These are phyloP conservation scores for Solanum verrucosum DNA, from an alignment of 257 asterid genomes.

Conservation along the genomic window DNA sequence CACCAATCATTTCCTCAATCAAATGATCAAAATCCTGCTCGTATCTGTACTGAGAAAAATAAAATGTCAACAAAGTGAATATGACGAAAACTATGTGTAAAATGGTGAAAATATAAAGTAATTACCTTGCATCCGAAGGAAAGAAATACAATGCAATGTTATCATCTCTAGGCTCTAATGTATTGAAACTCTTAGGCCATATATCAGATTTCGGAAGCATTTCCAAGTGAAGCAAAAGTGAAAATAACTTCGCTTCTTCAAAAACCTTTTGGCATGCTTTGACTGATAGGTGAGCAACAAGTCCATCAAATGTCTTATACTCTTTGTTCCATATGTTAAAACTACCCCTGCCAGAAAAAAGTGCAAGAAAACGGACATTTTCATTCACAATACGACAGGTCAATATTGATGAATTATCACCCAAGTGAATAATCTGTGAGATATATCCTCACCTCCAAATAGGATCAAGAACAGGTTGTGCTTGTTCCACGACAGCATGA, in stretches of 20 bases:
- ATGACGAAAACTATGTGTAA: neutral
- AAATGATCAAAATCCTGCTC: slow-evolving; percentile 35
- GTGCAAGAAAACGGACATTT: neutral
- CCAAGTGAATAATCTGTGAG: neutral
- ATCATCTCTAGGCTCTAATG: slow-evolving; percentile 30
- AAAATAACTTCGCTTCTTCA: slow-evolving; percentile 32
- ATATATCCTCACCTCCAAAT: slow-evolving; percentile 55
- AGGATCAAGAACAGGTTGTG: slow-evolving; percentile 28
- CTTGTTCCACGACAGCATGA: neutral
- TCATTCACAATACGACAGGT: neutral
- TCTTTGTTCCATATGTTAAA: slow-evolving; percentile 27
- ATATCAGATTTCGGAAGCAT: slow-evolving; percentile 46
- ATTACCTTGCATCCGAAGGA: slow-evolving; percentile 40
- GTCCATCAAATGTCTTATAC: slow-evolving; percentile 19
- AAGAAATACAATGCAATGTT: slow-evolving; percentile 74
- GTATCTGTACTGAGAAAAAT: slow-evolving; percentile 14
- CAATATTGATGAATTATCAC: neutral
- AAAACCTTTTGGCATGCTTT: slow-evolving; percentile 28
- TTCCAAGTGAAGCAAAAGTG: slow-evolving; percentile 41
- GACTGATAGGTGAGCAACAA: slow-evolving; percentile 49
- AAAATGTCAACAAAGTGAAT: neutral
- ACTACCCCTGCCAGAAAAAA: slow-evolving; percentile 39
- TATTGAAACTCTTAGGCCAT: slow-evolving; percentile 68
- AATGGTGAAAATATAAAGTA: neutral
- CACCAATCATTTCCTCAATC: slow-evolving; percentile 39